These are phyloP conservation scores for Globisporangium paroecandrum DNA, from an alignment of 352 stramenopile species.

Conservation along the genomic window DNA sequence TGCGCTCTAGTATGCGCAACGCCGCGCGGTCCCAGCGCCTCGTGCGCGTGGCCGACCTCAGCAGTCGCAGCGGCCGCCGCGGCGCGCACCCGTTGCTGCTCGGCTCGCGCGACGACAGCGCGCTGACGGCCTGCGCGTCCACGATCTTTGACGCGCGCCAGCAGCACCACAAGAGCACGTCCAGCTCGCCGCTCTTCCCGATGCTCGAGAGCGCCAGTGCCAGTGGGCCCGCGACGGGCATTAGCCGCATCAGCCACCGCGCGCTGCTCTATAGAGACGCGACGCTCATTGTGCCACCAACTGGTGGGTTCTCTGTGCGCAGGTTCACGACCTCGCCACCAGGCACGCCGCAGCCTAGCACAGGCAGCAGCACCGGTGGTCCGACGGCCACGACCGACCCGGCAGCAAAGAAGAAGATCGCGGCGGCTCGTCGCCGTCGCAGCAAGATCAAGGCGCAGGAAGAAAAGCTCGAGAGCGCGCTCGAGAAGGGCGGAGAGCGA, in stretches of 20 bases:
- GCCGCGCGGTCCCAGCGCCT: constrained; percentile 34
- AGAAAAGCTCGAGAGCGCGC: constrained; percentile 69
- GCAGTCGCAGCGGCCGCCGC: neutral
- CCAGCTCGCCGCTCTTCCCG: constrained; percentile 2
- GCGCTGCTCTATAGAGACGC: constrained; percentile 20
- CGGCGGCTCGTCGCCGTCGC: constrained; percentile 55
- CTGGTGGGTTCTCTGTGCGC: constrained; percentile 26
- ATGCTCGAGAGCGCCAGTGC: neutral
- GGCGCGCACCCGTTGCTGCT: constrained; percentile 17
- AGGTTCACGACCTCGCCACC: constrained; percentile 47
- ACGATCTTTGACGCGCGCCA: constrained; percentile 13
- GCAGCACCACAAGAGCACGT: constrained; percentile 13
- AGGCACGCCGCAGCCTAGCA: constrained; percentile 17
- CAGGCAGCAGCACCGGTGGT: neutral
- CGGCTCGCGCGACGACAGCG: constrained; percentile 17
- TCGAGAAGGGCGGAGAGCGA: constrained; percentile 77
- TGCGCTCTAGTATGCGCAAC: constrained; percentile 43
- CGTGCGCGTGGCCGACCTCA: constrained; percentile 18
- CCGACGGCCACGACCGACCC: constrained; percentile 20
- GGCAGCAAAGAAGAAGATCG: constrained; percentile 77
- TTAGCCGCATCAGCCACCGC: constrained; percentile 8
- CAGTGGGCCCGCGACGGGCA: neutral
- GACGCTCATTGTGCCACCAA: constrained; percentile 22
- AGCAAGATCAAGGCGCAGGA: constrained; percentile 81
- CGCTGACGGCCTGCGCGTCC: constrained; percentile 24